Base-by-base conservation (phyloP, 2,329 filamentous ascomycete genomes). In the Neophaeococcomyces aloes region DNA sequence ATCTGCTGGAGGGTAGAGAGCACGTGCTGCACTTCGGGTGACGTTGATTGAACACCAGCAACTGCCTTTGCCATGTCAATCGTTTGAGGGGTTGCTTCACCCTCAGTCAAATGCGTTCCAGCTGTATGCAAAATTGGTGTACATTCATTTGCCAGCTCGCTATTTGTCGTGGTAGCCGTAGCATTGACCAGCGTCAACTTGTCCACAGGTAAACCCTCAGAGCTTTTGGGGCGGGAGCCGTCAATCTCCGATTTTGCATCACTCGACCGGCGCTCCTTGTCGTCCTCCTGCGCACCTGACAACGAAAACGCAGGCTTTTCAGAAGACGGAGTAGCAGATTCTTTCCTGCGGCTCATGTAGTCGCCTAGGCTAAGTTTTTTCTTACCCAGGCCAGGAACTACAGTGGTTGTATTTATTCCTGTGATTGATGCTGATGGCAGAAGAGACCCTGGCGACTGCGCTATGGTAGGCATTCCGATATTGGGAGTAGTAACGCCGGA, bases 301-400 rank as follows among this genome's bases (percentile, higher is more conserved):
- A 42, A 29, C 15, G 21, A 15, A 10, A 34, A 19, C 3, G 39
- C 19, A 14, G 56, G 44, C 47, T 66, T 69, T 44, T 69, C 66
- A 4, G 58, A 56, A 0, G 61, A 61, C 5, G 65, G 65, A 1
- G 65, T 64, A 8, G 41, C 23, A 11, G 35, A 18, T 14, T 62
- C 65, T 39, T 65, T 60, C 41, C 64, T 62, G 37, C 51, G 49
- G 38, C 60, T 67, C 42, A 69, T 60, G 48, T 72, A 72, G 50
- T 72, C 69, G 34, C 67, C 67, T 15, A 72, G 53, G 50, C 66
- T 71, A 37, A 71, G 59, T 48, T 71, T 71, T 55, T 71, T 72
- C 56, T 70, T 70, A 14, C 64, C 61, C 2, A 68, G 68, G 51
- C 65, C 70, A 19, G 68, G 64, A n/a, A 65, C 63, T 6, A 63